Conservation (phyloP, 345 rosid genomes). For the Arabis alpina region DNA sequence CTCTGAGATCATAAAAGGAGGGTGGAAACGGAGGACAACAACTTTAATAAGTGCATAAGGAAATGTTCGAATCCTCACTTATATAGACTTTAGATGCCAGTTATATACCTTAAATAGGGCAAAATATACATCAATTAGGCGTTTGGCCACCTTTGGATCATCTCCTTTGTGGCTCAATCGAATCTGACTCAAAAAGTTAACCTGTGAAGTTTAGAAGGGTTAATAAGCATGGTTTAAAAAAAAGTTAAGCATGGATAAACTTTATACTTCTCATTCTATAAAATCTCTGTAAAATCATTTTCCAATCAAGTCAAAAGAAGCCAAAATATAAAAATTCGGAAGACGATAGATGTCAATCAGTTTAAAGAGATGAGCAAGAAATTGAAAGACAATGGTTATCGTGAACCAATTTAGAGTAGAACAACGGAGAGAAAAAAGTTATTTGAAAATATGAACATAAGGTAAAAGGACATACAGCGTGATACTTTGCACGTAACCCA, state of each 20-base stretch:
- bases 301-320: neutral
- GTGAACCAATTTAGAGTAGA: neutral
- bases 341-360: neutral
- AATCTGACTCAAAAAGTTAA: slow-evolving; percentile 90
- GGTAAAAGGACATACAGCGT: slow-evolving; percentile 64
- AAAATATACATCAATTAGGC: slow-evolving; percentile 87
- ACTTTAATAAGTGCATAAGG: neutral
- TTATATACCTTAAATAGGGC: slow-evolving; percentile 82
- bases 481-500: slow-evolving; percentile 83
- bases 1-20: slow-evolving; percentile 14
- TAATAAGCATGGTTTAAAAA: slow-evolving; percentile 10
- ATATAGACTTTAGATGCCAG: slow-evolving; percentile 12
- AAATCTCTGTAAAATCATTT: neutral
- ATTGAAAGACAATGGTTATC: neutral
- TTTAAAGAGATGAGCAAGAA: slow-evolving; percentile 12
- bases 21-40: slow-evolving; percentile 14
- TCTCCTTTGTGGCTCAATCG: slow-evolving; percentile 81
- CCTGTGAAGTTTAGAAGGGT: slow-evolving; percentile 51
- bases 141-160: slow-evolving; percentile 89
- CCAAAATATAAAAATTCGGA: slow-evolving; percentile 15
- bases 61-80: slow-evolving; percentile 11
- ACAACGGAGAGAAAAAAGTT: neutral
- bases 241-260: neutral
- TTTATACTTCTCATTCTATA: neutral
- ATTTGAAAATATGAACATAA: neutral